Evolutionary conservation across 805 yeast genomes (phyloP), one percentile per base, ranked within the genome.

Genomic region (Priceomyces haplophilus): DNA sequence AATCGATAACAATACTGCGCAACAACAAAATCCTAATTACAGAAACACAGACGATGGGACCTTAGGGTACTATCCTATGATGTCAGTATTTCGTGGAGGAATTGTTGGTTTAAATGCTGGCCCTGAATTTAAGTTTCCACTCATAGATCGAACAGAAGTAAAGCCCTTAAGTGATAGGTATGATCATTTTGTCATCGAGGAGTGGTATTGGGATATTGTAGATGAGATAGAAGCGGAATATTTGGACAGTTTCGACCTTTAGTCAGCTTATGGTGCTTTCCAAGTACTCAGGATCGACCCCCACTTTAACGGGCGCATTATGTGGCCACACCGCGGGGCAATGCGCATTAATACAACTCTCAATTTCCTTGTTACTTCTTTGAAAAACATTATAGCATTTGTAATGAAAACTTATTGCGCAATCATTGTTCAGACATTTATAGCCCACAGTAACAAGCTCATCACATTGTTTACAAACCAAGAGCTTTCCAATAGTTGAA

Each of bases 11-110:
- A 54, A 61, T 48, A 54, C 64, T 3, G 53, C 52, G 23, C 73
- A 70, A 45, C 63, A 52, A 49, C 72, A 58, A 46, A 62, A 70
- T 48, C 68, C 63, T 49, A 66, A 59, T 37, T 66, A 64, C 50
- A 51, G 56, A 37, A 51, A 71, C 58, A 55, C 78, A 53, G 95
- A 93, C 58, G 97, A 93, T 58, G 96, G 96, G 0, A 68, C 79
- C 34, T 64, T 88, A 42, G 99, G 98, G 0, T 93, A 93, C 59
- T 93, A 82, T 63, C 98, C 99, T 1, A 87, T 89, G 68, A 73
- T 88, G 25, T 85, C 96, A 42, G 85, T 85, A 19, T 93, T 79
- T 58, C 80, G 79, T 50, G 84, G 84, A 2, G 98, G 98, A 0
- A 67, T 76, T 7, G 95, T 87, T 4, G 69, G 76, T 45, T 60